Evolutionary conservation across 495 filamentous ascomycete species (phyloP), one percentile per base, ranked within the genome.

Genomic region (Saxophila tyrrhenica): DNA sequence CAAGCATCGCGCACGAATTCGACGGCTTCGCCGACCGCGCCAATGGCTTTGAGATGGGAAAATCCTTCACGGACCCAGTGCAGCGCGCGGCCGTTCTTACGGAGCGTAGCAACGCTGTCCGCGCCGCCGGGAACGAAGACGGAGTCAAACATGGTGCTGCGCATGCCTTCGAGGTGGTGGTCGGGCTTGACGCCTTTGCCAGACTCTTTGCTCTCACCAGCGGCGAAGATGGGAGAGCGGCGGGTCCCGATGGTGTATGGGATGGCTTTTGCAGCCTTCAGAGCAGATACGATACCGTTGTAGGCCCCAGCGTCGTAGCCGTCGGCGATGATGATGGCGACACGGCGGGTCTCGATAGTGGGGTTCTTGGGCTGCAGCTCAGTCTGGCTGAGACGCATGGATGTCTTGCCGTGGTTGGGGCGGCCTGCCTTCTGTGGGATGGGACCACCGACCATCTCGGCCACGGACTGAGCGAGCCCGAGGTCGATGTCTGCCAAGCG

Each of bases 31-130:
- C 86, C 81, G 0, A 81, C 78, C 29, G 84, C 83, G 38, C 84
- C 83, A 60, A 95, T 83, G 25, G 85, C 67, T 73, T 94, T 87
- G 50, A 90, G 69, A 56, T 90, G 81, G 2, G 86, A 81, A 63
- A 89, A 94, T 0, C 87, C 82, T 68, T 94, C 87, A 53, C 87
- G 78, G 21, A 94, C 72, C 85, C 85, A 94, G 71, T 90, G 84
- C 50, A 87, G 70, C 1, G 85, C 86, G 20, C 88, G 78, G 3
- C 89, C 89, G 52, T 79, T 87, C 70, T 81, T 81, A 35, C 75
- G 67, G 3, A 94, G 74, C 1, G 74, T 74, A 45, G 68, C 62
- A 19, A 75, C 56, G 13, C 85, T 75, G 51, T 87, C 73, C 0
- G 75, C 72, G 0, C 87, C 88, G 17, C 87, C 86, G 17, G 87